Conservation (phyloP, 2,329 filamentous ascomycete genomes). For the Camptophora hylomeconis region DNA sequence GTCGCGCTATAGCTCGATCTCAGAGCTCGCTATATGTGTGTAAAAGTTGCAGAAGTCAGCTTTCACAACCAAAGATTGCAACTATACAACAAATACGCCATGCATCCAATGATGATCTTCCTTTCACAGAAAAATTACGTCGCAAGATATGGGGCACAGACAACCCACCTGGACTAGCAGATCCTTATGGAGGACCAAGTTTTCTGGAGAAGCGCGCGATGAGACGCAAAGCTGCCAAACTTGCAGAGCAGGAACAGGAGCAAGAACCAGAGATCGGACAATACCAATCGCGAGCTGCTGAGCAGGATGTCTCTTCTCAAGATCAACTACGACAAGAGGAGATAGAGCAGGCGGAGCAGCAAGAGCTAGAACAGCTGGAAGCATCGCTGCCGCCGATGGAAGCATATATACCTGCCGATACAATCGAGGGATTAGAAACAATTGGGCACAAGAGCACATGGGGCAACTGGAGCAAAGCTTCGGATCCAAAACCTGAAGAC, state of each 20-base stretch:
- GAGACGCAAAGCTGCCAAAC: slow-evolving; percentile 2
- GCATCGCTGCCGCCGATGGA: slow-evolving; percentile 1
- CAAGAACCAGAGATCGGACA: slow-evolving; percentile 8
- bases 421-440: slow-evolving; percentile 40
- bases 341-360: slow-evolving; percentile 4
- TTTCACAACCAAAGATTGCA: slow-evolving; percentile 2
- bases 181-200: slow-evolving; percentile 33
- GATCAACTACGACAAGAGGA: slow-evolving; percentile 5
- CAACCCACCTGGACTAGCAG: slow-evolving; percentile 33
- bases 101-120: slow-evolving; percentile 10
- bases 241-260: slow-evolving; percentile 7
- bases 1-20: slow-evolving; percentile 2
- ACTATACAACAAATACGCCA: slow-evolving; percentile 7
- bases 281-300: too few species aligned
- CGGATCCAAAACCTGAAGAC: slow-evolving; percentile 25
- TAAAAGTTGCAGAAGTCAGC: slow-evolving; percentile 7
- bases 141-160: slow-evolving; percentile 38
- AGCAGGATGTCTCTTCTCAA: too few species aligned
- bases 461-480: slow-evolving; percentile 25
- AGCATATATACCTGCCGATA: slow-evolving; percentile 33
- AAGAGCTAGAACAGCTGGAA: slow-evolving; percentile 2
- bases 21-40: slow-evolving; percentile 7
- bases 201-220: slow-evolving; percentile 21
- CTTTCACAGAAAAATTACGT: slow-evolving; percentile 33
- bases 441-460: slow-evolving; percentile 38